Base-by-base conservation (phyloP, 176 grass and related monocot species). In the Oryza glaberrima region DNA sequence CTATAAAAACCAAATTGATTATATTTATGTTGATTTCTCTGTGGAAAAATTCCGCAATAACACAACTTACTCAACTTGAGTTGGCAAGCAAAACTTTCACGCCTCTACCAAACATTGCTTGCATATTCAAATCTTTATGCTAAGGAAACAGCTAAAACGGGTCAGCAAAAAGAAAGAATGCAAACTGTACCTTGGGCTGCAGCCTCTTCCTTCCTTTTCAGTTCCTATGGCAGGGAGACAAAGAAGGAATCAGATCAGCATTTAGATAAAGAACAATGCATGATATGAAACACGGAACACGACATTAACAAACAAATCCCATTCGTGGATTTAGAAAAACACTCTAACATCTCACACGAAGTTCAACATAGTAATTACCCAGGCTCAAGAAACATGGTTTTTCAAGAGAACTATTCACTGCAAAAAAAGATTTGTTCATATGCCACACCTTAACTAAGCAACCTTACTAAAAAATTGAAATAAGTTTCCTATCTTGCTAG, bases 161-260 rank as follows among this genome's bases (percentile, higher is more conserved):
- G 11, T 23, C 23, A 4, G 52, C 41, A 73, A 72, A 73, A 71
- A 9, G 11, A 77, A 77, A n/a, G 11, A 73, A 65, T 78, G 36
- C 9, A 22, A 22, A 64, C 15, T 67, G 26, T 89, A 99, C 96
- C 94, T 84, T 65, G 81, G 38, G 84, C 82, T 77, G 91, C 94
- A 52, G 96, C 94, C 47, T 99, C 93, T 94, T 99, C 96, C 86
- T 82, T 94, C 76, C 90, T 91, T 94, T 96, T 91, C 64, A 99
- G 49, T 82, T 99, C 96, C 96, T 98, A 90, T 8, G 6, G 38
- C 38, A 82, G 44, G 9, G 63, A 17, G 72, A 14, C 15, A 13
- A 70, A 88, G 73, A 75, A 54, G 11, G 17, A n/a, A 86, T 43
- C 11, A 79, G 10, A 44, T 49, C 16, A 47, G 23, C 44, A 84